Evolutionary conservation across 306 rosid genomes (phyloP).

Genomic region (Alnus rubra): DNA sequence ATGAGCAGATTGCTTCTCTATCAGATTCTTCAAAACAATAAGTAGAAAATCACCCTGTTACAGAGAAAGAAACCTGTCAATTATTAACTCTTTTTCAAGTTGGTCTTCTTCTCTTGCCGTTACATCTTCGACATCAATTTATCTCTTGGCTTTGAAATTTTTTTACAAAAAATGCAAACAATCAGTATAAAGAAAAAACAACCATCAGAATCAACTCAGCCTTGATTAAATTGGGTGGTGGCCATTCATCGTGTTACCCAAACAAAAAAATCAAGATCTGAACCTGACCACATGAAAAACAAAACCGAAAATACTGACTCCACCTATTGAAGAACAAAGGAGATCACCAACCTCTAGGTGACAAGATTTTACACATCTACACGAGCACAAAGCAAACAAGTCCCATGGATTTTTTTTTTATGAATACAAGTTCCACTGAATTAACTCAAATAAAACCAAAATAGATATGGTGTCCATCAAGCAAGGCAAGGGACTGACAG

Average conservation of each 20-base stretch:
- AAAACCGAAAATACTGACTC: not conserved
- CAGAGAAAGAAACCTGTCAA: conserved; percentile 12
- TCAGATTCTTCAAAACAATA: conserved; percentile 73
- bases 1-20: conserved; percentile 64
- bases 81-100: not conserved
- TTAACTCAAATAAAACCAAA: not conserved
- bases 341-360: not conserved
- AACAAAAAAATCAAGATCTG: no score
- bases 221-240: not conserved
- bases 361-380: not conserved
- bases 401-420: no score
- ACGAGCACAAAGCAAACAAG: not conserved
- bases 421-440: not conserved
- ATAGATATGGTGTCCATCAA: not conserved
- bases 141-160: not conserved
- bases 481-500: not conserved
- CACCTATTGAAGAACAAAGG: not conserved
- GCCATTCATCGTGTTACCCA: not conserved
- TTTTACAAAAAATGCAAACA: not conserved
- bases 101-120: not conserved
- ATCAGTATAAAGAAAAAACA: not conserved
- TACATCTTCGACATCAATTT: not conserved
- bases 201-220: not conserved
- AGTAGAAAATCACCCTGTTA: conserved; percentile 91
- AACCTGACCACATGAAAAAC: not conserved